Base-by-base conservation (phyloP, 805 yeast species). In the Metschnikowia kofuensis region DNA sequence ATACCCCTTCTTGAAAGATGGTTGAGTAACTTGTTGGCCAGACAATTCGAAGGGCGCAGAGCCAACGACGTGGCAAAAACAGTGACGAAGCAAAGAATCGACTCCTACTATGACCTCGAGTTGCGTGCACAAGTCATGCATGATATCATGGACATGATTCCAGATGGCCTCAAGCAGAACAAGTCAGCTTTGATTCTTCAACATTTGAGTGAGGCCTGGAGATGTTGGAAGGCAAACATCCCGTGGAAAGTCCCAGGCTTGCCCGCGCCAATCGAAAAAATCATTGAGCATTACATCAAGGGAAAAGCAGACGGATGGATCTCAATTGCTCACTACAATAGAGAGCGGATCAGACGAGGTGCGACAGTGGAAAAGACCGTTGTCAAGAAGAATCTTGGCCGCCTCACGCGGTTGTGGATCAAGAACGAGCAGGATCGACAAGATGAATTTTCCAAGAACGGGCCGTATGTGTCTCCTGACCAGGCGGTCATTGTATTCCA, bases 171-270 rank as follows among this genome's bases (percentile, higher is more conserved):
- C 52, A 85, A 88, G 59, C 94, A 89, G 60, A 87, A 80, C 54
- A 91, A 89, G 63, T 83, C 97, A 1, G 86, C 87, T 59, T 83
- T 96, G 0, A 86, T 94, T 45, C 67, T 94, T 42, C 98, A 94
- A 60, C 99, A 94, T 67, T 74, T 94, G 49, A 87, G 96, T 62
- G 99, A 94, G 66, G 99, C 99, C 0, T 94, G 99, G 99, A 75
- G 99, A 64, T 94, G 98, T 65, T 94, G 99, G 99, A 94, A 94
- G 65, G 99, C 99, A 2, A 92, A 94, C 62, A 86, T 94, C 50
- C 96, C 97, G 0, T 94, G 98, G 98, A 84, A 89, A 57, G 98
- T 94, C 13, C 96, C 96, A 1, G 98, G 98, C 0, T 74, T 94
- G 68, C 99, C 99, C 1, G 86, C 79, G 45, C 97, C 97, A 0